phyloP scores from a whole-genome alignment of 2,329 filamentous ascomycete genomes.

The Magnaporthiopsis poae region DNA sequence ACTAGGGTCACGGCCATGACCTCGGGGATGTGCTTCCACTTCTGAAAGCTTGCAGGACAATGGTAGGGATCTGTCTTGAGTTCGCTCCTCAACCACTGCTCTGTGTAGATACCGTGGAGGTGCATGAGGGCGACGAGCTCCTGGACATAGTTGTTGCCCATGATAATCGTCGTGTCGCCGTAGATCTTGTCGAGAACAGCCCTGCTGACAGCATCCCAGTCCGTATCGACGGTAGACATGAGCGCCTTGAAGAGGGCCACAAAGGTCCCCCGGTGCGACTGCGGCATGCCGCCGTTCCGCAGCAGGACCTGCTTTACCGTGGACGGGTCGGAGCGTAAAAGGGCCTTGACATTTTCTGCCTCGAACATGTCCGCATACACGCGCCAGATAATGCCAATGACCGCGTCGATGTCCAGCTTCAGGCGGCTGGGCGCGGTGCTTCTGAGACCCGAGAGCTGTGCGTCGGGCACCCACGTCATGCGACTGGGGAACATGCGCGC shows the following conservation, averaged over 20 bases:
- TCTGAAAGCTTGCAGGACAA: constrained; percentile 21
- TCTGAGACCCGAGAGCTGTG: constrained; percentile 19
- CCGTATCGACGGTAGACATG: constrained; percentile 23
- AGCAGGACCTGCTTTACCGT: constrained; percentile 4
- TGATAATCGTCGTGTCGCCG: constrained; percentile 20
- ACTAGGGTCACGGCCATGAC: constrained; percentile 27
- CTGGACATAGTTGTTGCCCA: constrained; percentile 24
- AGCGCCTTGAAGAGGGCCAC: constrained; percentile 29
- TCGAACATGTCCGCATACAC: constrained; percentile 38
- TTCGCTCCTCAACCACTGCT: constrained; percentile 21
- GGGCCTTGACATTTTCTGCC: constrained; percentile 23
- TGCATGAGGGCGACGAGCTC: constrained; percentile 28
- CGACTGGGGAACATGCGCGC: constrained; percentile 16
- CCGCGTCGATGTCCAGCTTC: constrained; percentile 24
- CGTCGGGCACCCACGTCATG: constrained; percentile 11
- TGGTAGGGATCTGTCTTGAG: constrained; percentile 13
- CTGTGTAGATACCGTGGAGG: constrained; percentile 23
- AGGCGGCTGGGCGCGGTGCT: constrained; percentile 1
- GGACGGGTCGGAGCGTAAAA: constrained; percentile 8
- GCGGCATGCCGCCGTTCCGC: constrained; percentile 15
- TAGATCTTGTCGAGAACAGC: constrained; percentile 21
- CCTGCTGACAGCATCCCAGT: constrained; percentile 24
- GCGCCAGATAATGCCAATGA: constrained; percentile 29
- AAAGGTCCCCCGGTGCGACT: constrained; percentile 30
- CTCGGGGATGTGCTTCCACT: constrained; percentile 28